Conservation (phyloP, 2,329 filamentous ascomycete species). For the Clarireedia homoeocarpa region DNA sequence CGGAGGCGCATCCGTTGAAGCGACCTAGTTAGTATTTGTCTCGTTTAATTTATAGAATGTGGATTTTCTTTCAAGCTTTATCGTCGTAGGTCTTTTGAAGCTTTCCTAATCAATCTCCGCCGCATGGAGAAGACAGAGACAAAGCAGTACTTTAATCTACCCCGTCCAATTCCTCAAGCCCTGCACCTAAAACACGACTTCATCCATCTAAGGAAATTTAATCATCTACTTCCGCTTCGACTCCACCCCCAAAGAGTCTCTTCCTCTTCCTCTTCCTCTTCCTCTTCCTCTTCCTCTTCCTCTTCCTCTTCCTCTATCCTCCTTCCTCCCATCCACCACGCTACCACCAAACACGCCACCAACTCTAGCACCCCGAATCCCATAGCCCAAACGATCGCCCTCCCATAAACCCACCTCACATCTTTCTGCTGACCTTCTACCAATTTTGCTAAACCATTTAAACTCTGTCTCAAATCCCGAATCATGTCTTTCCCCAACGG, state of each 20-base stretch:
- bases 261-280: neutral
- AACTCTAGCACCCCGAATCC: neutral
- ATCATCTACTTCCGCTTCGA: no score
- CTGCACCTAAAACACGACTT: neutral
- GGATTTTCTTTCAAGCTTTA: neutral
- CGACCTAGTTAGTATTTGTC: slow-evolving; percentile 22
- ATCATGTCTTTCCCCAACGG: neutral
- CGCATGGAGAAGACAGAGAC: no score
- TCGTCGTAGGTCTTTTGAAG: no score
- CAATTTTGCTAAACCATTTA: neutral
- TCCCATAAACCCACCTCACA: neutral
- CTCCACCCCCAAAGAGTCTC: no score
- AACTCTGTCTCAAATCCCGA: neutral
- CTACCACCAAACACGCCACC: neutral
- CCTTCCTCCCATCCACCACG: neutral
- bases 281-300: neutral
- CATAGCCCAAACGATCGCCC: neutral
- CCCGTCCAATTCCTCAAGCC: neutral
- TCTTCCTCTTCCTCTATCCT: neutral
- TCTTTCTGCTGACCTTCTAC: neutral
- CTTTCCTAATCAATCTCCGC: neutral
- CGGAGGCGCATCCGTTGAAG: slow-evolving; percentile 23
- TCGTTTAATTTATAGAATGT: neutral
- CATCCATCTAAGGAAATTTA: neutral
- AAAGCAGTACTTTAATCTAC: no score